phyloP scores from a whole-genome alignment of 2,329 filamentous ascomycete genomes.

The Epichloe gansuensis region DNA sequence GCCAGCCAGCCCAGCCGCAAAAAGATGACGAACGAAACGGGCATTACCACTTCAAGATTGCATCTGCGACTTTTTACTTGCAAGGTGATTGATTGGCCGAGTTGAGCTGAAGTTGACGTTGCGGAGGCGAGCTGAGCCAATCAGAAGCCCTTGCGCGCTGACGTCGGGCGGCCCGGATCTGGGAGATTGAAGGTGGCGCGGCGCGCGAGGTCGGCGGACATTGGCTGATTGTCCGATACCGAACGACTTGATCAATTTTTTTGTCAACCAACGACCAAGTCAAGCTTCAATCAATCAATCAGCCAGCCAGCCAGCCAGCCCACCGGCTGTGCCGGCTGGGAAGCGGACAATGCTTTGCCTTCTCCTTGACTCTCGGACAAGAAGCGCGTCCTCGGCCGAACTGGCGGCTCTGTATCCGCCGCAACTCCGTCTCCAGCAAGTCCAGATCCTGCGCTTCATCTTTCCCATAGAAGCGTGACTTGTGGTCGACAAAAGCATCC shows the following conservation, averaged over 20 bases:
- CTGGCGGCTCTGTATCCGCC: conserved; percentile 69
- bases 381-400: conserved; percentile 40
- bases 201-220: too few relatives aligned
- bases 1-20: not conserved
- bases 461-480: too few relatives aligned
- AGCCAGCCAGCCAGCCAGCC: too few relatives aligned
- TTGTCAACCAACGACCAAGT: not conserved
- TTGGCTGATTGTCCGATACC: too few relatives aligned
- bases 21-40: not conserved
- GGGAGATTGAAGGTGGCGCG: not conserved
- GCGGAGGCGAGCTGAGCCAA: not conserved
- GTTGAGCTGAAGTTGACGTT: not conserved
- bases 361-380: too few relatives aligned
- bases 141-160: not conserved
- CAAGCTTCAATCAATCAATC: too few relatives aligned
- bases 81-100: not conserved
- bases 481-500: too few relatives aligned
- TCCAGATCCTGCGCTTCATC: conserved; percentile 66
- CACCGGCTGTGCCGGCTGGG: not conserved
- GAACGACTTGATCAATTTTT: not conserved
- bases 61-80: not conserved
- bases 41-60: not conserved
- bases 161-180: not conserved
- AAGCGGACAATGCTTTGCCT: not conserved
- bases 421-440: conserved; percentile 68